Evolutionary conservation across 805 yeast species (phyloP).

Genomic region (Pichia nakasei): DNA sequence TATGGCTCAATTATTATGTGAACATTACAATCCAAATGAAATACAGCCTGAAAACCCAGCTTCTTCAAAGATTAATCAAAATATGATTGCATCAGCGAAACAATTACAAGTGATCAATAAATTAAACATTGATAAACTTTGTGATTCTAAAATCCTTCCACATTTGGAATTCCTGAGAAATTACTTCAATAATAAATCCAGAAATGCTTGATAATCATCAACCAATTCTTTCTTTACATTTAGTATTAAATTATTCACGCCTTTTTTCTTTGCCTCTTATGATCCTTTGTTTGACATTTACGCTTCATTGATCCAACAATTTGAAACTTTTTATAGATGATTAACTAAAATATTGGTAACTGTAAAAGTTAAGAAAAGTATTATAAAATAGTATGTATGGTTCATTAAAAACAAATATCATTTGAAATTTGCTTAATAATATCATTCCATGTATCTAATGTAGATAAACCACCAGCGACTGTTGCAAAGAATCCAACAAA

Average conservation of each 20-base stretch:
- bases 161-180: conserved; percentile 27
- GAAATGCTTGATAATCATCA: too few relatives aligned
- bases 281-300: too few relatives aligned
- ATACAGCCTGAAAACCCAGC: conserved; percentile 9
- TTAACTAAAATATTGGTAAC: too few relatives aligned
- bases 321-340: too few relatives aligned
- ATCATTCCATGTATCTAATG: conserved; percentile 17
- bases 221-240: too few relatives aligned
- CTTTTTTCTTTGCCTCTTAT: too few relatives aligned
- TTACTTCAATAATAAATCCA: neutral
- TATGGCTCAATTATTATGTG: conserved; percentile 30
- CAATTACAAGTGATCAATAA: conserved; percentile 24
- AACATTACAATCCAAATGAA: conserved; percentile 8
- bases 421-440: conserved; percentile 10
- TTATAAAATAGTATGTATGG: too few relatives aligned
- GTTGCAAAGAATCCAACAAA: conserved; percentile 30
- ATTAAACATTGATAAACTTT: conserved; percentile 19
- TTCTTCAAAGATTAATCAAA: conserved; percentile 11
- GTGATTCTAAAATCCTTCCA: conserved; percentile 28
- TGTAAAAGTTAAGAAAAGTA: too few relatives aligned
- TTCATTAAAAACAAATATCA: too few relatives aligned
- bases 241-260: too few relatives aligned
- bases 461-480: conserved; percentile 14
- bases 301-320: too few relatives aligned
- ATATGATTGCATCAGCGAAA: conserved; percentile 7